These are phyloP conservation scores for Mariannaea sp. DNA, from an alignment of 2,329 filamentous ascomycete species.

Conservation along the genomic window DNA sequence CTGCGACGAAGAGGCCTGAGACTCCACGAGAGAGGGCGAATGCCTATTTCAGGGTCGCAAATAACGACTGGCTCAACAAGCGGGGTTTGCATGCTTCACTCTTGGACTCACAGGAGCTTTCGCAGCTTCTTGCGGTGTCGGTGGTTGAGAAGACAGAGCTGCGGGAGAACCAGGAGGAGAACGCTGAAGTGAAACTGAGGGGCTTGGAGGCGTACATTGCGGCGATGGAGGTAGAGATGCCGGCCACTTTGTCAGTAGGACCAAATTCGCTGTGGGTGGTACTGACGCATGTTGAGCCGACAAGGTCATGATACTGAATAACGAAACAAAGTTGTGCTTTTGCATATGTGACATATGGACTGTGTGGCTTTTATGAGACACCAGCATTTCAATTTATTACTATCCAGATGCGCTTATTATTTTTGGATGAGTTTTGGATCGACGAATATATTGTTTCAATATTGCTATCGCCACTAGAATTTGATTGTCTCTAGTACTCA, in stretches of 20 bases:
- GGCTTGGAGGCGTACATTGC: constrained; percentile 38
- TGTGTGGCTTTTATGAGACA: no score
- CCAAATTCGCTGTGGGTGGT: constrained; percentile 45
- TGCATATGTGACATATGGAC: no score
- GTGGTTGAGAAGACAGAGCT: constrained; percentile 49
- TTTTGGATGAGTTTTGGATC: no score
- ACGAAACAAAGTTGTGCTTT: neutral
- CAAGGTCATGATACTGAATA: neutral
- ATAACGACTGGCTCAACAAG: constrained; percentile 48
- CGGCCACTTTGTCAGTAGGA: constrained; percentile 34
- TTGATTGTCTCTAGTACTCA: no score
- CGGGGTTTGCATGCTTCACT: constrained; percentile 47
- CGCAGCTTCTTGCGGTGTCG: constrained; percentile 34
- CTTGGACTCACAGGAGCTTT: constrained; percentile 42
- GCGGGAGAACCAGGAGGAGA: constrained; percentile 34
- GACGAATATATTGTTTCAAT: no score
- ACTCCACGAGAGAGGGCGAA: constrained; percentile 49
- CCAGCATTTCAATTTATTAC: no score
- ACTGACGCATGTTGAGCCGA: constrained; percentile 23
- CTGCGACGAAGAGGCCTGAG: constrained; percentile 45
- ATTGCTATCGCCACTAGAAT: no score
- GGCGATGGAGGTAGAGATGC: constrained; percentile 37
- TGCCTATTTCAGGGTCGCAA: constrained; percentile 49
- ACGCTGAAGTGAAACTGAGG: constrained; percentile 28
- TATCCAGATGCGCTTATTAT: no score